Base-by-base conservation (phyloP, 2,329 filamentous ascomycete genomes). In the Stemphylium beticola region DNA sequence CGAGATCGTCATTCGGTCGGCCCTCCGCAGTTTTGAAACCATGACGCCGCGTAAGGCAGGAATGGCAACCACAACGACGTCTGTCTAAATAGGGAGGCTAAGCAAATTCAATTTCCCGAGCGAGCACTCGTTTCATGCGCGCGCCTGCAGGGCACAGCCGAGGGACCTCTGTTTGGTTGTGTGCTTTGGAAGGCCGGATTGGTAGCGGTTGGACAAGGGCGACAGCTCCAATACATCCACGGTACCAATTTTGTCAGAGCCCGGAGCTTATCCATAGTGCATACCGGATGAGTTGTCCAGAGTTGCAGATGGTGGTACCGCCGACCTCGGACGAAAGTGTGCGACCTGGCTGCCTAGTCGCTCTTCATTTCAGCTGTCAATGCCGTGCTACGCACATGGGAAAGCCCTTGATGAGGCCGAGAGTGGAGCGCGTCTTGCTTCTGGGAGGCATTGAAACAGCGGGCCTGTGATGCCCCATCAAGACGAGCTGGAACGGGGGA, bases 381-480 rank as follows among this genome's bases (percentile, higher is more conserved):
- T 66, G 65, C 62, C 52, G 61, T 49, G 47, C 43, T 15, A 49
- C 52, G 26, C 32, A 49, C 26, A 26, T 42, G 26, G 46, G 40
- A 41, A 36, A 41, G 37, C 42, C 37, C 52, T 53, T 54, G 37
- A 64, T 62, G 43, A 33, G 31, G 32, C 14, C 42, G 32, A 17
- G 49, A 57, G 51, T 33, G 47, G 49, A 52, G 52, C 24, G 38
- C n/a, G 24, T 51, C 44, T 37, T 58, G 48, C 32, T 45, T 49
- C 50, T 53, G 51, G 47, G 31, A 46, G 18, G 40, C 41, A 57
- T 67, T 67, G 66, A 69, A 69, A 68, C 66, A 49, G 55, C 62
- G 45, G 40, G 18, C 18, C 41, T 43, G 14, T 43, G 32, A n/a
- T 49, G 47, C 45, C 55, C 58, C 61, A 58, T 55, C 39, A 54